These are phyloP conservation scores for Choiromyces venosus DNA, from an alignment of 495 filamentous ascomycete species.

Conservation along the genomic window DNA sequence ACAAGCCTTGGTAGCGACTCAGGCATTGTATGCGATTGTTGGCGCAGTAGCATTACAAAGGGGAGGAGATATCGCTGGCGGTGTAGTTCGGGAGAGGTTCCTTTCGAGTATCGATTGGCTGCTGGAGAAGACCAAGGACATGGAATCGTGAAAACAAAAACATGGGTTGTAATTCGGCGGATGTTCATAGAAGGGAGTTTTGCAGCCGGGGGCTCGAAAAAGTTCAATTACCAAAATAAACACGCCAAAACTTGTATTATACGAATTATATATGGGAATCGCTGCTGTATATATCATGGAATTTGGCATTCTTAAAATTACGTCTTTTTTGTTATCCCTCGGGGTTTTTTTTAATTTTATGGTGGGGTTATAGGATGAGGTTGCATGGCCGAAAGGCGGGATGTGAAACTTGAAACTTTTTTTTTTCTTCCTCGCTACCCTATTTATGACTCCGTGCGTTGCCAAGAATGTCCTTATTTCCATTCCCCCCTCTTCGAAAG, in stretches of 20 bases:
- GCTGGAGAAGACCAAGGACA: background rate
- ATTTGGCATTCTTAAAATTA: background rate
- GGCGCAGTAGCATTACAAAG: conserved; percentile 82
- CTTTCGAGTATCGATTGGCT: conserved; percentile 42
- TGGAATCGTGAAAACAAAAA: background rate
- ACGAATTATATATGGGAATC: background rate
- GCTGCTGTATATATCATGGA: background rate
- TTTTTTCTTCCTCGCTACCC: background rate
- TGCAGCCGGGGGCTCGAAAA: background rate
- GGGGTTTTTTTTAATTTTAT: background rate
- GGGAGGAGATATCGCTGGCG: conserved; percentile 70
- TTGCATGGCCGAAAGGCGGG: background rate
- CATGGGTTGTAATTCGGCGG: background rate
- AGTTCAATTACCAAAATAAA: background rate
- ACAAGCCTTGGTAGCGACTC: conserved; percentile 61
- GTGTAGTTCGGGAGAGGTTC: conserved; percentile 70
- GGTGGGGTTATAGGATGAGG: background rate
- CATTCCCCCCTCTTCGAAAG: background rate
- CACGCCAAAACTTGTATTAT: conserved; percentile 1
- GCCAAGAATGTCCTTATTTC: background rate
- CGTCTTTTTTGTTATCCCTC: background rate
- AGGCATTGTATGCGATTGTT: conserved; percentile 74
- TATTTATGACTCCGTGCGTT: background rate
- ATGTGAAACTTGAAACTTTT: background rate
- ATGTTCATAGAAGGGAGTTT: background rate